Evolutionary conservation across 2,329 filamentous ascomycete genomes (phyloP).

Genomic region (Cytospora piceicola): DNA sequence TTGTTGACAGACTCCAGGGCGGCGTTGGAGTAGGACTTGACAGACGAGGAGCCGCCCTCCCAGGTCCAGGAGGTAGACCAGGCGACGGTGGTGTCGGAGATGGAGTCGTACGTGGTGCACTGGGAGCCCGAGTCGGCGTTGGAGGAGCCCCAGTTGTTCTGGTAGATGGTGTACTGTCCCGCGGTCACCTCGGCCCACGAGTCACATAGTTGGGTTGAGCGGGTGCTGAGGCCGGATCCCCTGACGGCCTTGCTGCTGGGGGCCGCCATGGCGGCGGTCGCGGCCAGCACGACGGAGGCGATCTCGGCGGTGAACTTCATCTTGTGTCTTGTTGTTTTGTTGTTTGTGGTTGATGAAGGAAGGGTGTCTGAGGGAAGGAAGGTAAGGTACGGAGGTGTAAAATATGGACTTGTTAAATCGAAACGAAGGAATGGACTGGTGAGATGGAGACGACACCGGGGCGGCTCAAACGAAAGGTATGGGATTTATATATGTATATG

Average conservation of each 20-base stretch:
- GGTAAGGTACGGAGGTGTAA: background rate
- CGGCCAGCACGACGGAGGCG: slow-evolving; percentile 39
- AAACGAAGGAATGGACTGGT: background rate
- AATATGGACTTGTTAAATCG: slow-evolving; percentile 1
- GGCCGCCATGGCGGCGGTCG: slow-evolving; percentile 35
- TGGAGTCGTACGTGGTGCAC: slow-evolving; percentile 46
- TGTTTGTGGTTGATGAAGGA: background rate
- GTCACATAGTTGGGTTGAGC: slow-evolving; percentile 44
- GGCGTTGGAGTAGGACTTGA: slow-evolving; percentile 53
- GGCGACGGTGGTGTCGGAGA: slow-evolving; percentile 41
- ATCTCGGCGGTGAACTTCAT: slow-evolving; percentile 31
- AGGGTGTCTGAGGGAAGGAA: background rate
- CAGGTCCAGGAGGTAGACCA: slow-evolving; percentile 52
- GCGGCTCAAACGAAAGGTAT: too few relatives aligned
- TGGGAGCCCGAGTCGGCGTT: slow-evolving; percentile 45
- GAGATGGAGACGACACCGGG: too few relatives aligned
- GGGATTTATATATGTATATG: background rate
- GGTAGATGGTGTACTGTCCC: slow-evolving; percentile 53
- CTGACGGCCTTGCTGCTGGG: slow-evolving; percentile 29
- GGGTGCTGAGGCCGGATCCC: slow-evolving; percentile 39
- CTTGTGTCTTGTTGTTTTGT: background rate
- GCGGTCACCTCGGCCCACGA: slow-evolving; percentile 43
- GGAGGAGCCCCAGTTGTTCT: slow-evolving; percentile 54
- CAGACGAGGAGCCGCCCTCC: slow-evolving; percentile 44
- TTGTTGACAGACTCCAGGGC: slow-evolving; percentile 41